These are phyloP conservation scores for Rhododendron henanense DNA, from an alignment of 148 eudicot genomes.

Conservation along the genomic window DNA sequence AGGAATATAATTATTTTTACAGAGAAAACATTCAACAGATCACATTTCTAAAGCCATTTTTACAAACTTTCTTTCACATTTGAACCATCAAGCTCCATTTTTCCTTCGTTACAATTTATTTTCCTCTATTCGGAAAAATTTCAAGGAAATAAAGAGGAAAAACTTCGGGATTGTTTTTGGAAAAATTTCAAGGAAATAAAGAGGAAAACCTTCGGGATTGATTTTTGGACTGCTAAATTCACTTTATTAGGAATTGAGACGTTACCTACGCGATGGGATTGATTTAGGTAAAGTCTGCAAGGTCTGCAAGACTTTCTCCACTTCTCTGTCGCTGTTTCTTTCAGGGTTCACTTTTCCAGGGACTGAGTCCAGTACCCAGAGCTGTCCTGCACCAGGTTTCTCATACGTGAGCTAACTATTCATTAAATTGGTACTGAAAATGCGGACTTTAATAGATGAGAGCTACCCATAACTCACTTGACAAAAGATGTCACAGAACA, in stretches of 20 bases:
- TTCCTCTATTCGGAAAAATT: background rate
- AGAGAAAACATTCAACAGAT: background rate
- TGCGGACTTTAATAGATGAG: background rate
- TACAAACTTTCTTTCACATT: background rate
- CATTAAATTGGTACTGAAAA: background rate
- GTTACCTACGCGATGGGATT: constrained; percentile 78
- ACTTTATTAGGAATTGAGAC: background rate
- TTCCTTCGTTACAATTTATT: background rate
- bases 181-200: background rate
- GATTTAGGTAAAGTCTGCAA: constrained; percentile 73
- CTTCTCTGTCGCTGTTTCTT: constrained; percentile 62
- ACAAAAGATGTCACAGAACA: background rate
- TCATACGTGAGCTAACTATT: constrained; percentile 15
- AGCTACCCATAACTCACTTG: background rate
- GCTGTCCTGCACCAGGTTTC: constrained; percentile 77
- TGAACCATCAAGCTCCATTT: background rate
- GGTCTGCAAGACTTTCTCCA: constrained; percentile 87
- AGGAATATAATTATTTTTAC: background rate
- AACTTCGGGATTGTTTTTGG: background rate
- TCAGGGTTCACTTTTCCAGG: constrained; percentile 74
- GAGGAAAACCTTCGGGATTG: background rate
- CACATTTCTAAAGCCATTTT: background rate
- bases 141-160: background rate
- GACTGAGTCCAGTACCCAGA: constrained; percentile 94
- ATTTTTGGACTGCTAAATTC: background rate